Evolutionary conservation across 75 land plant genomes (phyloP).

Genomic region (Cryptomeria japonica): DNA sequence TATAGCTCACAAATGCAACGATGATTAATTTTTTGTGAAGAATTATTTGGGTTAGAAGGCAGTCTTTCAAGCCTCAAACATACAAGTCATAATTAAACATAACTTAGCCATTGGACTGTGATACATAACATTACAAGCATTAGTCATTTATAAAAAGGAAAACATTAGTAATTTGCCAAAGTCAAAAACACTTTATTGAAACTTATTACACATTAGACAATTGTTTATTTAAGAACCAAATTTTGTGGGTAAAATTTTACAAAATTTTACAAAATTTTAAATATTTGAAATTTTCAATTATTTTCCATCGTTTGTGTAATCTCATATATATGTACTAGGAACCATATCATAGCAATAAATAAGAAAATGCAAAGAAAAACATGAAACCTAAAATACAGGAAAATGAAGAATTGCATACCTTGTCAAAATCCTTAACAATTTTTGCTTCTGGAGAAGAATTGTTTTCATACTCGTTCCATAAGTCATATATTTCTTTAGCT

Average conservation of each 20-base stretch:
- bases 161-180: neutral
- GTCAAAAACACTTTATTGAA: neutral
- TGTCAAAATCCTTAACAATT: slow-evolving; percentile 93
- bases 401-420: slow-evolving; percentile 39
- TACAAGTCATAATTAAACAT: neutral
- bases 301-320: neutral
- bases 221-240: neutral
- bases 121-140: neutral
- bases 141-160: neutral
- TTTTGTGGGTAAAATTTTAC: neutral
- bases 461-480: slow-evolving; percentile 92
- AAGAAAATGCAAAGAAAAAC: neutral
- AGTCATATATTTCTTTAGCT: slow-evolving; percentile 76
- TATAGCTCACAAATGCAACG: neutral
- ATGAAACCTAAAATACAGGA: neutral
- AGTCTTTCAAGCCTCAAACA: neutral
- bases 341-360: neutral
- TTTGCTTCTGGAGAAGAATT: slow-evolving; percentile 85
- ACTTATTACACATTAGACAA: neutral
- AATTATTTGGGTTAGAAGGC: neutral
- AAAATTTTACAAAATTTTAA: neutral
- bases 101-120: neutral
- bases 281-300: neutral
- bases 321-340: neutral
- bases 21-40: neutral